Conservation (phyloP, 768 basidiomycete species). For the Mycena leptocephala region DNA sequence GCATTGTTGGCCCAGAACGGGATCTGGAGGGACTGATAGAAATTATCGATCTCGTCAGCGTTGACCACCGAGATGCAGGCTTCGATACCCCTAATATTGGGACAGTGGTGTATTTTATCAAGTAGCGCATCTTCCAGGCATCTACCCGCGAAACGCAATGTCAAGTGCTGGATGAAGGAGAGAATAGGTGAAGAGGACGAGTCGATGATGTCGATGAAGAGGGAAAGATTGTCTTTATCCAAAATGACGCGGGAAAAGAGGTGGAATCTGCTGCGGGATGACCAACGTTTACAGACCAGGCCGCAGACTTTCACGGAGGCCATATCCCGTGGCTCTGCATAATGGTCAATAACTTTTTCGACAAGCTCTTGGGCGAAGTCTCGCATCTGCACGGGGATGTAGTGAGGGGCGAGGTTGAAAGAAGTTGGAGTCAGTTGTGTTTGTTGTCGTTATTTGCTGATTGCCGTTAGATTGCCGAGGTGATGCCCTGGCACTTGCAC, state of each 20-base stretch:
- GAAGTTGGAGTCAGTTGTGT: too few relatives aligned
- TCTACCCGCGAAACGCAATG: background rate
- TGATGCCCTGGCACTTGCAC: too few relatives aligned
- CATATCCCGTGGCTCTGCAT: too few relatives aligned
- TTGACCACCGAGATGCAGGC: background rate
- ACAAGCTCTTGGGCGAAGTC: too few relatives aligned
- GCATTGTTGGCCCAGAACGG: too few relatives aligned
- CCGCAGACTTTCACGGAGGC: background rate
- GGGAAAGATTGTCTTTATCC: background rate
- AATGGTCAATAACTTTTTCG: too few relatives aligned
- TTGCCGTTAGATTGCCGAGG: too few relatives aligned
- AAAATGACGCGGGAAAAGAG: background rate
- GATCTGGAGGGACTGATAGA: too few relatives aligned
- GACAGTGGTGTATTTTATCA: background rate
- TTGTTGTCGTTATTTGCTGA: too few relatives aligned
- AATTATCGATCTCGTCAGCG: too few relatives aligned
- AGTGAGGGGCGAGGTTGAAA: too few relatives aligned
- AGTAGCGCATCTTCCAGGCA: background rate
- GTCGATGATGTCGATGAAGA: background rate
- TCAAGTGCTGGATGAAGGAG: background rate
- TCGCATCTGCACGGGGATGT: too few relatives aligned
- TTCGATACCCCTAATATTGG: background rate
- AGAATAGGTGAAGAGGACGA: background rate
- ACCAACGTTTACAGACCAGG: slow-evolving; percentile 1
- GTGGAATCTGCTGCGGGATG: background rate